These are phyloP conservation scores for Pseudogymnoascus sp. DNA, from an alignment of 2,329 filamentous ascomycete species.

Conservation along the genomic window DNA sequence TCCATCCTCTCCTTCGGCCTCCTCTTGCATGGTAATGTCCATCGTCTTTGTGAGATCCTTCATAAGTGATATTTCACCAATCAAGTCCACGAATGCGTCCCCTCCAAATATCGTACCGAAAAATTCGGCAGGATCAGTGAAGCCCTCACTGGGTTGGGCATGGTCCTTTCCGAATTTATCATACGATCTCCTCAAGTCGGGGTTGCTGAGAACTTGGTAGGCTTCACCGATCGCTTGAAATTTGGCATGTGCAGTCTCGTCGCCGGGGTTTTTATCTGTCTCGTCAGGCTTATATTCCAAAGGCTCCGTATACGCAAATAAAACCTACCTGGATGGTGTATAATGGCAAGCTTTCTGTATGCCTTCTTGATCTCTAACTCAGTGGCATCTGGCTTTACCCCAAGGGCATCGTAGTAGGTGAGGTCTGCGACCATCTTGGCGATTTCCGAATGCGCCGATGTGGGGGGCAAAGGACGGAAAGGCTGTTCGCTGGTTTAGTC, in stretches of 20 bases:
- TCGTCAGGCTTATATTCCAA: constrained; percentile 16
- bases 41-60: constrained; percentile 97
- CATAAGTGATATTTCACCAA: constrained; percentile 97
- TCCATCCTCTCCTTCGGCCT: constrained; percentile 55
- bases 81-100: constrained; percentile 91
- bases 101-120: constrained; percentile 98
- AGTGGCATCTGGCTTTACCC: constrained; percentile 75
- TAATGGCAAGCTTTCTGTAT: constrained; percentile 88
- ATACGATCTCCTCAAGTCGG: constrained; percentile 81
- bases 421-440: constrained; percentile 74
- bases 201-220: constrained; percentile 76
- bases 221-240: constrained; percentile 81
- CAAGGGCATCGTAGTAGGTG: constrained; percentile 78
- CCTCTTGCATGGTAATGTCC: constrained; percentile 87
- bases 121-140: constrained; percentile 94
- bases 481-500: not conserved
- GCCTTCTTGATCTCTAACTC: constrained; percentile 96
- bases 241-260: constrained; percentile 85
- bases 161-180: constrained; percentile 96
- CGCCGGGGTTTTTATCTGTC: constrained; percentile 92
- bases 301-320: not conserved
- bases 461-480: not conserved
- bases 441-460: constrained; percentile 5
- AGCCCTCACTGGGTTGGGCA: constrained; percentile 82
- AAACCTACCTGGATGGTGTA: constrained; percentile 54